Base-by-base conservation (phyloP, 2,329 filamentous ascomycete species). In the Ampelomyces quisqualis region DNA sequence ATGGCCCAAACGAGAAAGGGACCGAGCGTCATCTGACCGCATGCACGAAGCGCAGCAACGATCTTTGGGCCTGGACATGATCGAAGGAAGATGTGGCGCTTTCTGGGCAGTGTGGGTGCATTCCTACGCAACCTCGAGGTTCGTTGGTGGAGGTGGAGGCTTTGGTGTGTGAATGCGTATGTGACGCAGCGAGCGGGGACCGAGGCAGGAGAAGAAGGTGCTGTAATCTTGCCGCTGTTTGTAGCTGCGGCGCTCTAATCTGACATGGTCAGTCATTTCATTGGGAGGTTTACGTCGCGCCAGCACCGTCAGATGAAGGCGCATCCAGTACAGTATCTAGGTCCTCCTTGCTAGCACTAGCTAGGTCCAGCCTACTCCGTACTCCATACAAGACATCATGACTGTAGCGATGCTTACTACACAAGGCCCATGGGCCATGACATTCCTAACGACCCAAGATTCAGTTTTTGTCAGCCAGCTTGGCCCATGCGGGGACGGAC, bases 381-480 rank as follows among this genome's bases (percentile, higher is more conserved):
- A n/a, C n/a, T n/a, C n/a, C n/a, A n/a, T n/a, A n/a, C n/a, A n/a
- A n/a, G n/a, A n/a, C n/a, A n/a, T n/a, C n/a, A n/a, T n/a, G n/a
- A n/a, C n/a, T n/a, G n/a, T n/a, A n/a, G n/a, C n/a, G n/a, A n/a
- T n/a, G n/a, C n/a, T n/a, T n/a, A n/a, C n/a, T n/a, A n/a, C n/a
- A n/a, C n/a, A n/a, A n/a, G n/a, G n/a, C n/a, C n/a, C n/a, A n/a
- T n/a, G n/a, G 30, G 15, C 14, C 2, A 28, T 14, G 19, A 31
- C 27, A 19, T 19, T 7, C 30, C 38, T 27, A 40, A 36, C 31
- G 38, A 28, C 40, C 34, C 34, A 34, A 14, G 18, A 11, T 43
- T 38, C 40, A 43, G 40, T 32, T n/a, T n/a, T n/a, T n/a, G n/a
- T n/a, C n/a, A n/a, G n/a, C n/a, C 40, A 21, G 21, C 22, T 17